Evolutionary conservation across 805 yeast genomes (phyloP), one percentile per base, ranked within the genome.

Genomic region (Nakazawaea populi): DNA sequence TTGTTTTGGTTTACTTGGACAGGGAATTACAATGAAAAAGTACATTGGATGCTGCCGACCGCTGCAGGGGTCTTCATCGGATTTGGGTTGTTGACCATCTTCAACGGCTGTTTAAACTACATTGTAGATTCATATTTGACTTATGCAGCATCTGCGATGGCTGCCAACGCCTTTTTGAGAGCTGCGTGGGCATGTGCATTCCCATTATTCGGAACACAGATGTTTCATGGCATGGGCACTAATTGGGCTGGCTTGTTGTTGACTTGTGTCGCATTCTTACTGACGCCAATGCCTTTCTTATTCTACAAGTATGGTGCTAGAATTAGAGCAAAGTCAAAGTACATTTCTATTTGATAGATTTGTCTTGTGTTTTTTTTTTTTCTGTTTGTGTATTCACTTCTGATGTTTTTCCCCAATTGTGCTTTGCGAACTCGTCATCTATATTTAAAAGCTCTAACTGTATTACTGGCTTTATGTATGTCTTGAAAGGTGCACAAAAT

Each of bases 1-100:
- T 71, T 90, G 55, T 75, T 90, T 60, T 87, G 96, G 96, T 74
- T 90, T 65, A 80, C 88, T 50, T 90, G 96, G 96, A 73, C 92
- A 8, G 96, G 96, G 62, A 77, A 80, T 56, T 90, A 83, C 66
- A 83, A 79, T 47, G 66, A 83, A 32, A 67, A 67, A 39, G 80
- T 88, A 36, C 96, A 85, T 63, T 90, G 92, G 91, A 83, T 82
- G 59, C 87, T 79, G n/a, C 94, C 95, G 40, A 77, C 86, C 2
- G 67, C 80, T 31, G 80, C 87, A 31, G 85, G 88, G 55, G 54
- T 77, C 4, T 75, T 83, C 60, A 75, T 80, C 38, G 91, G 90
- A 10, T 79, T 76, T 55, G 95, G 92, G 38, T 68, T 86, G 52
- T 70, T 85, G 55, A 73, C 81, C 42, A 80, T 87, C 51, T 87